These are phyloP conservation scores for Apiospora sp. DNA, from an alignment of 2,329 filamentous ascomycete genomes.

Conservation along the genomic window DNA sequence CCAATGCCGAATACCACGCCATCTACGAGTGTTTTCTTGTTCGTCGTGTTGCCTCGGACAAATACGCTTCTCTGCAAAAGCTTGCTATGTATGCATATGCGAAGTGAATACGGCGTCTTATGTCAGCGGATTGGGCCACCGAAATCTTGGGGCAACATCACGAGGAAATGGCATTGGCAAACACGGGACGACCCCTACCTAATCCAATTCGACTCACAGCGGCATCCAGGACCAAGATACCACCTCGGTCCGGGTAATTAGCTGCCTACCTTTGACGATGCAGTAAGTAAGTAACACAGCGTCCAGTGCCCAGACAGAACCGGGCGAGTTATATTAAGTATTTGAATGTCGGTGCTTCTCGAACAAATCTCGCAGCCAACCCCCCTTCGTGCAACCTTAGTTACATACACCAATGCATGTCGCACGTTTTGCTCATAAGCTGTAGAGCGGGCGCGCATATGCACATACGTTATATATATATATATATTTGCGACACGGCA, in stretches of 20 bases:
- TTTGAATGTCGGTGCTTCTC: background rate
- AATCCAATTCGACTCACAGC: background rate
- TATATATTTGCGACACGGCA: conserved; percentile 5
- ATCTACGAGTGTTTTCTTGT: no score
- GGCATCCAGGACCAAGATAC: background rate
- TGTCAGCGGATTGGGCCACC: background rate
- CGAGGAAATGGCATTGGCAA: background rate
- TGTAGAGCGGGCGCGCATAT: background rate
- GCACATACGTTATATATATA: background rate
- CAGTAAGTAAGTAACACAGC: background rate
- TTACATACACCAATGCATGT: conserved; percentile 1
- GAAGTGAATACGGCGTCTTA: background rate
- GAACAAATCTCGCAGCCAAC: background rate
- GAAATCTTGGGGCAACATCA: background rate
- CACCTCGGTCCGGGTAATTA: background rate
- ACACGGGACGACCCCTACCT: background rate
- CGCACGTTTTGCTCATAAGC: background rate
- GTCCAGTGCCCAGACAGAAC: background rate
- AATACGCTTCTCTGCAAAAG: background rate
- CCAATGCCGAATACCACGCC: no score
- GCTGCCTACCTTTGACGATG: background rate
- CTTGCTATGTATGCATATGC: background rate
- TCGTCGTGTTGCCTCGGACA: no score
- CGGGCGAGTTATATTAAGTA: conserved; percentile 6
- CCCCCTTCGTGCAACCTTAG: background rate